Base-by-base conservation (phyloP, 495 filamentous ascomycete genomes). In the Neurospora sp. region DNA sequence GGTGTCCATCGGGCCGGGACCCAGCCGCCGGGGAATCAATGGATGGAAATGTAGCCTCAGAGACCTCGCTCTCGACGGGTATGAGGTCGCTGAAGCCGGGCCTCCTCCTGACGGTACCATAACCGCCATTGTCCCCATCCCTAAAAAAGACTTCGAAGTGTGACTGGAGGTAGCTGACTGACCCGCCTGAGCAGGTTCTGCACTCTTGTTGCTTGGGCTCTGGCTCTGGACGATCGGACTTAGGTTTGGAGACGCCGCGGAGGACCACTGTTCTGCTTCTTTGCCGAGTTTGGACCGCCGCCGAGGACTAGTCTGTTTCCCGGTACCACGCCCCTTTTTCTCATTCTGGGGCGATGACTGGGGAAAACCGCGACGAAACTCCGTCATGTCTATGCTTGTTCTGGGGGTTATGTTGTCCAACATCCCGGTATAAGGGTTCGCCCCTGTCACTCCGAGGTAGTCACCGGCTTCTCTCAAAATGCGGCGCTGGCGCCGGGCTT, bases 391-490 rank as follows among this genome's bases (percentile, higher is more conserved):
- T 5, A 76, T 76, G 72, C 81, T 83, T 10, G 77, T 82, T 16
- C 83, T 84, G 18, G 84, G 83, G 10, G 84, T 85, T 40, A 85
- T 76, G 8, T 83, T 76, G 41, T 87, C 82, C 71, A 80, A 82
- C 73, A 81, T 78, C 2, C 87, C 85, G n/a, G 85, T 88, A 61
- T 82, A 77, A 12, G 87, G 86, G 72, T 88, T 87, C n/a, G 83
- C 82, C 22, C 87, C 86, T 73, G 85, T 85, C 14, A 87, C 84
- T 12, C 87, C 86, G 12, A 88, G 80, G 77, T 83, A 88, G 73
- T 88, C 87, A 18, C 85, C 83, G 70, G 84, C 85, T 70, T 84
- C 80, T 48, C 81, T 82, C 39, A 85, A 72, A 18, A 68, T 80
- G 42, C 76, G 81, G 7, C 84, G 83, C 53, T 77, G 79, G n/a